phyloP scores from a whole-genome alignment of 1,284 basidiomycete genomes.

The Singerocomus rubriflavus region DNA sequence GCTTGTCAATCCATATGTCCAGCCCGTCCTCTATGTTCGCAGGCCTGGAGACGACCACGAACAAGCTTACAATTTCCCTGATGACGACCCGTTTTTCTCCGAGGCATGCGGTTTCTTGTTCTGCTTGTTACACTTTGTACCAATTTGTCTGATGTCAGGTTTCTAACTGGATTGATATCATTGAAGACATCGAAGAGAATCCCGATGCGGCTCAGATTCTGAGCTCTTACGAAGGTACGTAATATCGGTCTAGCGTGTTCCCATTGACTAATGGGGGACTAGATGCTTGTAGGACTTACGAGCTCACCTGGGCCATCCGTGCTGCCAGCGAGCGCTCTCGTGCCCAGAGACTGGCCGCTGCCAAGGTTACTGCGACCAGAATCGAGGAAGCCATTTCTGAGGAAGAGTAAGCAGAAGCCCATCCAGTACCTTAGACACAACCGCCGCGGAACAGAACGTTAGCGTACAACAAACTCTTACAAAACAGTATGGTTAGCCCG shows the following conservation, averaged over 20 bases:
- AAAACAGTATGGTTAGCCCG: neutral
- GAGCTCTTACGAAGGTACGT: constrained; percentile 69
- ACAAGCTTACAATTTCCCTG: constrained; percentile 70
- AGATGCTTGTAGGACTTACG: constrained; percentile 87
- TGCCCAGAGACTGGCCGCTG: constrained; percentile 28
- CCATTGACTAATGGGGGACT: constrained; percentile 17
- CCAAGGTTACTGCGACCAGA: constrained; percentile 12
- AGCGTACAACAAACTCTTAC: constrained; percentile 2
- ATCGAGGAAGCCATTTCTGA: constrained; percentile 29
- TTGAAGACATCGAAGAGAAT: constrained; percentile 77
- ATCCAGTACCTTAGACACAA: neutral
- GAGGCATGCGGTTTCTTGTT: constrained; percentile 40
- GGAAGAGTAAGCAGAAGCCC: constrained; percentile 21
- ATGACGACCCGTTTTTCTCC: constrained; percentile 92
- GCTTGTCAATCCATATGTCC: constrained; percentile 85
- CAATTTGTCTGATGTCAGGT: constrained; percentile 38
- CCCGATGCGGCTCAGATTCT: constrained; percentile 68
- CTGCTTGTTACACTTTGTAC: neutral
- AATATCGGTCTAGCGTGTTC: neutral
- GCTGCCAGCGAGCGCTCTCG: constrained; percentile 67
- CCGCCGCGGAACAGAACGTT: neutral
- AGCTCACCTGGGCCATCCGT: constrained; percentile 86
- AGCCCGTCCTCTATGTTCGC: constrained; percentile 82
- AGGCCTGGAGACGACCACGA: constrained; percentile 84
- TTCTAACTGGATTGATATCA: constrained; percentile 79